phyloP scores from a whole-genome alignment of 2,329 filamentous ascomycete species.

The Trichoderma semiorbis region DNA sequence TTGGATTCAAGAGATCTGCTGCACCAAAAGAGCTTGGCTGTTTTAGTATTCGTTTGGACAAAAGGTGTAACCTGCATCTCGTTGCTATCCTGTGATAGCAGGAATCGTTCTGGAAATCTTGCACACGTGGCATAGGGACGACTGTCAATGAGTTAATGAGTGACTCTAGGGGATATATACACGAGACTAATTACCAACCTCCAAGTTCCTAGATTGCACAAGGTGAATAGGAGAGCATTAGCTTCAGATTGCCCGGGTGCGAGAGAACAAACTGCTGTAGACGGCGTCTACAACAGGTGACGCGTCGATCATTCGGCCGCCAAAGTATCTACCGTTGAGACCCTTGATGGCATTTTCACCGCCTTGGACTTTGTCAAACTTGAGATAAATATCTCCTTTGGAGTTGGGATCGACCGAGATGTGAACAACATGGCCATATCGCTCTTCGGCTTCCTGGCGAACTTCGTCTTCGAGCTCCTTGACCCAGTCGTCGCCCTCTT shows the following conservation, averaged over 20 bases:
- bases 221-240: slow-evolving; percentile 49
- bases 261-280: slow-evolving; percentile 94
- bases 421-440: slow-evolving; percentile 97
- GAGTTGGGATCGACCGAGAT: slow-evolving; percentile 92
- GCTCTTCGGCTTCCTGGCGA: slow-evolving; percentile 84
- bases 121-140: slow-evolving; percentile 1
- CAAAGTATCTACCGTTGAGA: slow-evolving; percentile 94
- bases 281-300: slow-evolving; percentile 96
- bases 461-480: slow-evolving; percentile 95
- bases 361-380: slow-evolving; percentile 92
- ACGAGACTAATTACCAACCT: slow-evolving; percentile 32
- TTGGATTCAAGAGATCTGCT: slow-evolving; percentile 16
- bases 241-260: slow-evolving; percentile 75
- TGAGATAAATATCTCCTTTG: slow-evolving; percentile 94
- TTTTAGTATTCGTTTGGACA: slow-evolving; percentile 16
- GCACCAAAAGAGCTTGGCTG: slow-evolving; percentile 14
- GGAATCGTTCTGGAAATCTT: slow-evolving; percentile 2
- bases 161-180: neutral
- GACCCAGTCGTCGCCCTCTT: slow-evolving; percentile 82
- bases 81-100: slow-evolving; percentile 5
- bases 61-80: slow-evolving; percentile 6
- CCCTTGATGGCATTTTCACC: slow-evolving; percentile 98
- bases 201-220: slow-evolving; percentile 46
- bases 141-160: neutral
- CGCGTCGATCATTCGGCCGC: slow-evolving; percentile 86